Conservation (phyloP, 2,329 filamentous ascomycete species). For the Paracoccidioides lutzii region DNA sequence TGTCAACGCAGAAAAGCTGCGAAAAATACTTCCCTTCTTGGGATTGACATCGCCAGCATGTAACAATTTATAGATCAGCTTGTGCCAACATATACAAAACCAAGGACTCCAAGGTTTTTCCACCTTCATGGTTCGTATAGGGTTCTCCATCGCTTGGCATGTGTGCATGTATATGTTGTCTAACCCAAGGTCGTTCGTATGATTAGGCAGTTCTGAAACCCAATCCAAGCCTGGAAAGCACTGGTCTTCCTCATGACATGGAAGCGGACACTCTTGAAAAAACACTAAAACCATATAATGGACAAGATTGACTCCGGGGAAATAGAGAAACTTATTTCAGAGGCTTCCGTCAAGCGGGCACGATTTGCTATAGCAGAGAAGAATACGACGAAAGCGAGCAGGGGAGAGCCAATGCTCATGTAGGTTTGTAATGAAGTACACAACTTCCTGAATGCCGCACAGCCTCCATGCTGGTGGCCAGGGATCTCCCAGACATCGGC, state of each 20-base stretch:
- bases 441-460: slow-evolving; percentile 16
- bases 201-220: not conserved
- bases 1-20: slow-evolving; percentile 11
- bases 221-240: not conserved
- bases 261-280: slow-evolving; percentile 1
- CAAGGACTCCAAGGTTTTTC: slow-evolving; percentile 34
- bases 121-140: slow-evolving; percentile 32
- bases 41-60: slow-evolving; percentile 8
- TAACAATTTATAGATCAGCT: slow-evolving; percentile 16
- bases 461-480: slow-evolving; percentile 33
- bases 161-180: too few relatives aligned
- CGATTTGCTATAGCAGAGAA: slow-evolving; percentile 26
- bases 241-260: not conserved
- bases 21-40: not conserved
- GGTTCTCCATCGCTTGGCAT: too few relatives aligned
- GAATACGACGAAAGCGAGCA: slow-evolving; percentile 30
- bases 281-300: not conserved
- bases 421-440: slow-evolving; percentile 30
- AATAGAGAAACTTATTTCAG: slow-evolving; percentile 22
- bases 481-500: slow-evolving; percentile 20
- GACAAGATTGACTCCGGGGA: slow-evolving; percentile 13
- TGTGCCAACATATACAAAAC: slow-evolving; percentile 35
- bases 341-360: slow-evolving; percentile 17
- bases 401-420: slow-evolving; percentile 30
- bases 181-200: too few relatives aligned